Base-by-base conservation (phyloP, 192 early-diverging fungal species). In the Coemansia sp. region DNA sequence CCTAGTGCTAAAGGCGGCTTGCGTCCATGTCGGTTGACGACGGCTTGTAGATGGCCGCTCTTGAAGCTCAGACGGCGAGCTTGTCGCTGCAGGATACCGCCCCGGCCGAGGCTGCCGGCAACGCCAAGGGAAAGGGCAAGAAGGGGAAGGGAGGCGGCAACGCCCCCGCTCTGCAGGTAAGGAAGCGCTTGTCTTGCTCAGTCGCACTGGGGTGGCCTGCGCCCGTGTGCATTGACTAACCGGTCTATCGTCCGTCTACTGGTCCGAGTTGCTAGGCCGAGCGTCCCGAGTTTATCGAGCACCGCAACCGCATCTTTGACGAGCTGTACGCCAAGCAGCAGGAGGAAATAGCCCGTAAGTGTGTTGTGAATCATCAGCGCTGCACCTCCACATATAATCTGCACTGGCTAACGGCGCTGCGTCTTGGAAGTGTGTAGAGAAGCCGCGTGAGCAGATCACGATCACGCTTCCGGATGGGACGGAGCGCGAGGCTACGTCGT, bases 391-490 rank as follows among this genome's bases (percentile, higher is more conserved):
- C 19, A 14, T 26, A 13, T 13, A 26, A n/a, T 2, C 5, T 42
- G 40, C 4, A 1, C 6, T 7, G 14, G 2, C 35, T 16, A 37
- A 14, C 35, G 30, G 13, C 17, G 5, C n/a, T 47, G 44, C 9
- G 13, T n/a, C 10, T 40, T 29, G 16, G 11, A 18, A n/a, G n/a
- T 3, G 2, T 40, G 25, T 70, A 86, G 85, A 78, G 23, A 80
- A 85, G 59, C 82, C 86, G 18, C 85, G 87, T 37, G 82, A 78
- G 44, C 60, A 76, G 43, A 89, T 91, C 67, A 80, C 69, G 32
- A 77, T 99, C 57, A 93, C 89, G 27, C 79, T 99, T 26, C 91
- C 90, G 38, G 90, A 96, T 59, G 93, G 90, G 28, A 73, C 79
- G 31, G 70, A 64, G 50, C 83, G 87, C 38, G 82, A 88, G 46